Evolutionary conservation across 106 monocot species (phyloP), one percentile per base, ranked within the genome.

Genomic region (Platanthera zijinensis): DNA sequence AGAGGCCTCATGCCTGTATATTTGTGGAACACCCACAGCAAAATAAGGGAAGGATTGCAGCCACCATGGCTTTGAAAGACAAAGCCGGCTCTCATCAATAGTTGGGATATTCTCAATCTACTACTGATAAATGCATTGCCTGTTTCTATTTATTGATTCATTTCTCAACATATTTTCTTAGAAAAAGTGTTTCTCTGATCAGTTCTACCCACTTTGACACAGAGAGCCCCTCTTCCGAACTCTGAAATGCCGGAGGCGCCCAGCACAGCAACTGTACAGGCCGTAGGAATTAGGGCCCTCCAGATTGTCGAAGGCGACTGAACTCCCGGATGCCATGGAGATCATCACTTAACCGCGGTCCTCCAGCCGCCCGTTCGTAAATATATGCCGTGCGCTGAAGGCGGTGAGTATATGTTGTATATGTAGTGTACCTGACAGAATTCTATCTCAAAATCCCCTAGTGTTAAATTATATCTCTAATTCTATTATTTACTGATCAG

Each of bases 211-310:
- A 5, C 7, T 66, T 32, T 66, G 8, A 11, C 66, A 32, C 66
- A 66, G 66, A 66, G 32, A 66, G 11, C 66, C 59, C 59, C 21
- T 66, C 66, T 66, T 66, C 66, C 3, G 66, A 66, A 32, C 32
- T 32, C 30, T 66, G 66, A 66, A n/a, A 66, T 12, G 32, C 32
- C 18, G 32, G 5, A 59, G 59, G n/a, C 5, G 30, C 10, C 32
- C 11, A 5, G 18, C 4, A 32, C 32, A 1, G 8, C 0, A 66
- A 32, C 32, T 30, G 30, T 11, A 66, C 11, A 8, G 10, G 66
- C 28, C 12, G 30, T 8, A 66, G 32, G 66, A 66, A 11, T 66
- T 30, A 30, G 30, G 66, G 66, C 66, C 28, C 8, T 30, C 66
- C 32, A 30, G 25, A 39, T 30, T n/a, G 66, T 66, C 66, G 4